A percentile compares a stretch with the other conserved stretches of the same genome.
Evolutionary conservation across 495 filamentous ascomycete genomes (phyloP).

Genomic region (Friedmanniomyces endolithicus): DNA sequence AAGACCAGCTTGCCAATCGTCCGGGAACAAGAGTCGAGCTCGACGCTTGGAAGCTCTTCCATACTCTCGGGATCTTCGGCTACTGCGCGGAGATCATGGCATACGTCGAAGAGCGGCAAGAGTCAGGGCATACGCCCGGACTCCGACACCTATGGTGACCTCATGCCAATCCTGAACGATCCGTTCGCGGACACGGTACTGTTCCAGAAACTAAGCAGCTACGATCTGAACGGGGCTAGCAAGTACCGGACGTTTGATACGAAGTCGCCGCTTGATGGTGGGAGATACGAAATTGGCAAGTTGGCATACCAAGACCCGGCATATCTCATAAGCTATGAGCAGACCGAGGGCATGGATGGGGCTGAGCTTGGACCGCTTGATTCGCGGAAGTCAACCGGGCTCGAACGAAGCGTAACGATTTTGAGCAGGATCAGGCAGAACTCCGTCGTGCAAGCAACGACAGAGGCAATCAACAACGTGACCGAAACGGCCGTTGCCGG

Average conservation of each 20-base stretch:
- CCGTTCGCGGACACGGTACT: not conserved
- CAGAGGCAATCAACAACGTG: not conserved
- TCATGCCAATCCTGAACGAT: too few relatives aligned
- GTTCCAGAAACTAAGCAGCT: not conserved
- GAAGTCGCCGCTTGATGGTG: not conserved
- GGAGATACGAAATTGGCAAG: not conserved
- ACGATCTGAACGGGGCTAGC: not conserved
- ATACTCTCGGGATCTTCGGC: not conserved
- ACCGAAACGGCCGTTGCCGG: not conserved
- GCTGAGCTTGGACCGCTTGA: not conserved
- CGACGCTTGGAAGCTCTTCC: not conserved
- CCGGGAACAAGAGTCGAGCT: not conserved
- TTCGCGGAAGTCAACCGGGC: not conserved
- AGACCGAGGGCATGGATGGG: not conserved
- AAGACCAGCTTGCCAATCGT: constrained; percentile 11
- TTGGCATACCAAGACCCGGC: not conserved
- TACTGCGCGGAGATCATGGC: not conserved
- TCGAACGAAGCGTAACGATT: not conserved
- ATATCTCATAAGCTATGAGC: not conserved
- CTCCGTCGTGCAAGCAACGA: constrained; percentile 1
- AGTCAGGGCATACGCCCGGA: not conserved
- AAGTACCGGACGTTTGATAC: not conserved
- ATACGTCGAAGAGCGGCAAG: not conserved
- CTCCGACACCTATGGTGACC: not conserved
- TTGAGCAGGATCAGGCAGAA: not conserved